Evolutionary conservation across 225 moss, liverwort and hornwort species (phyloP).

Genomic region (Neckera pumila): DNA sequence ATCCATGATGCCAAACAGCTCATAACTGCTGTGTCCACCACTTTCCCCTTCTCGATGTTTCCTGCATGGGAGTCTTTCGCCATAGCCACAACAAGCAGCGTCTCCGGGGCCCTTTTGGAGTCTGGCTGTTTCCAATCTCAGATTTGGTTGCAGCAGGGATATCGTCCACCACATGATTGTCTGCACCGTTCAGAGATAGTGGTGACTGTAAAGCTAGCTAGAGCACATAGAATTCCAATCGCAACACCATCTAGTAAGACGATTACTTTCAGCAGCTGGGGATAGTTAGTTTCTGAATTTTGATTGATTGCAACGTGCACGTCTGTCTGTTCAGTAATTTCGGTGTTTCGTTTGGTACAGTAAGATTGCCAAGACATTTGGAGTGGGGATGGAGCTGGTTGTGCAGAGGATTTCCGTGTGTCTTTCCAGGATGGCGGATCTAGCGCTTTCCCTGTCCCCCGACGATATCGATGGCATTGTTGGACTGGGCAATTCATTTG

Average conservation of each 20-base stretch:
- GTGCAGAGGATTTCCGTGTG: not conserved
- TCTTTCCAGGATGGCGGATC: not conserved
- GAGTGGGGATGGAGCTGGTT: not conserved
- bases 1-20: not conserved
- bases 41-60: not conserved
- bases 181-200: not conserved
- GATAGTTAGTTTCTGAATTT: not conserved
- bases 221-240: not conserved
- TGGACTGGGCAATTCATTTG: not conserved
- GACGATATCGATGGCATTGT: not conserved
- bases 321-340: not conserved
- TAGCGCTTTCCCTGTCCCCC: not conserved
- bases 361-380: not conserved
- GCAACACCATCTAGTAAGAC: not conserved
- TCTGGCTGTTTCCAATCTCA: not conserved
- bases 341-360: not conserved
- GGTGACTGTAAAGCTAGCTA: not conserved
- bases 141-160: not conserved
- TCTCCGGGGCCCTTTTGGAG: not conserved
- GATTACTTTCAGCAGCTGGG: not conserved
- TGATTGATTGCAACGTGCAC: not conserved
- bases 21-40: not conserved
- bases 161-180: not conserved
- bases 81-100: not conserved
- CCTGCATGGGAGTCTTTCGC: not conserved